Conservation (phyloP, 2,329 filamentous ascomycete species). For the Fusarium domesticum region DNA sequence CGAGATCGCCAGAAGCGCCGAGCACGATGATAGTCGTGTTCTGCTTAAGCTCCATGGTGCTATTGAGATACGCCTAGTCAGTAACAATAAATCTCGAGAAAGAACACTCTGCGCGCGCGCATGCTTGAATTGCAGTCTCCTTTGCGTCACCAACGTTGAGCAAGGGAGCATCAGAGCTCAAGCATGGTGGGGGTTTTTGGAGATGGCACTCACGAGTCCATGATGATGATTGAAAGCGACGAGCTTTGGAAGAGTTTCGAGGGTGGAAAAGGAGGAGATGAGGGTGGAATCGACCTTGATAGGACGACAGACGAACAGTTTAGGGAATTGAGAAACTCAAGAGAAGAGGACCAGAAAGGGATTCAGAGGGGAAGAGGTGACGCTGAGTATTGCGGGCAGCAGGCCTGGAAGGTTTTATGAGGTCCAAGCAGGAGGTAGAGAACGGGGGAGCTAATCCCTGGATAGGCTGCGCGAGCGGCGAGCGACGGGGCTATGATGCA, state of each 20-base stretch:
- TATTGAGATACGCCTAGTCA: conserved; percentile 13
- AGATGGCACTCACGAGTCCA: conserved; percentile 28
- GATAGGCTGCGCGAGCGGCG: conserved; percentile 10
- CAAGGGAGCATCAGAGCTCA: conserved; percentile 19
- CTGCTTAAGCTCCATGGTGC: conserved; percentile 89
- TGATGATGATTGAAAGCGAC: conserved; percentile 22
- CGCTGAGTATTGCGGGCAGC: conserved; percentile 20
- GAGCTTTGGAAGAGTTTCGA: background rate
- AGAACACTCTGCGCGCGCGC: background rate
- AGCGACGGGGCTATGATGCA: conserved; percentile 32
- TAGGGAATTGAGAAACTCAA: conserved; percentile 8
- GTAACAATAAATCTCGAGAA: conserved; percentile 7
- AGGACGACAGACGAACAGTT: background rate
- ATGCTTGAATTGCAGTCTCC: conserved; percentile 4
- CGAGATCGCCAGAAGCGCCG: conserved; percentile 93
- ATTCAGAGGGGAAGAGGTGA: conserved; percentile 19
- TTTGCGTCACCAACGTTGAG: conserved; percentile 17
- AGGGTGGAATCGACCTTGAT: background rate
- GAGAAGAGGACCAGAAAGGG: conserved; percentile 5
- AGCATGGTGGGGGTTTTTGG: conserved; percentile 24
- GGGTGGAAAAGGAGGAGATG: conserved; percentile 3
- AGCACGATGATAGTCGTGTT: conserved; percentile 97
- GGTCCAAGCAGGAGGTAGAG: conserved; percentile 21
- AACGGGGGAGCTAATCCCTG: conserved; percentile 24
- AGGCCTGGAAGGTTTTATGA: conserved; percentile 31